Conservation (phyloP, 495 filamentous ascomycete species). For the Penicillium coprophilum region DNA sequence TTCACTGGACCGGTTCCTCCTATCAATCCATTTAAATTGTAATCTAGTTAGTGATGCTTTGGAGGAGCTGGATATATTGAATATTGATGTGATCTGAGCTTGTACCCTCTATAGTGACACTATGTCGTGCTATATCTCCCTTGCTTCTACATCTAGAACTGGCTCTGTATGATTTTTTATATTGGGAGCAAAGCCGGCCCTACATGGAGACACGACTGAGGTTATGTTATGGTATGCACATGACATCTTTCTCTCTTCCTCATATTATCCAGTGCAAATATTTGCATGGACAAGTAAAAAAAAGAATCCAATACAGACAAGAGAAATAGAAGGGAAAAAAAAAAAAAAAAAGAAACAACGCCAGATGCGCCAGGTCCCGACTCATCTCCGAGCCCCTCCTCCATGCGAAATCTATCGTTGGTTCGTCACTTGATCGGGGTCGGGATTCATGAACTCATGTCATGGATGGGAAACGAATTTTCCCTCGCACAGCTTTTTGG, state of each 20-base stretch:
- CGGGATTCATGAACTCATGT: conserved; percentile 38
- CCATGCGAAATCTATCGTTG: conserved; percentile 36
- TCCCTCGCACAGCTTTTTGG: conserved; percentile 17
- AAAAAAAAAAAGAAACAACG: conserved; percentile 25
- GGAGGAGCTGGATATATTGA: too few relatives aligned
- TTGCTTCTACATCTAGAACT: background rate
- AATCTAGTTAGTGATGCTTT: too few relatives aligned
- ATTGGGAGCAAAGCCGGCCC: conserved; percentile 8
- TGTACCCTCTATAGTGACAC: background rate
- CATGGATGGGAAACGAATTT: conserved; percentile 10
- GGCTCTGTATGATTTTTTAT: conserved; percentile 10
- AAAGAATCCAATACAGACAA: conserved; percentile 27
- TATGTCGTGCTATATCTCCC: background rate
- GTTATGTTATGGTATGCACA: conserved; percentile 14
- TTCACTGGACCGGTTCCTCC: too few relatives aligned
- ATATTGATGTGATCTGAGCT: background rate
- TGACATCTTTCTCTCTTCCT: conserved; percentile 11
- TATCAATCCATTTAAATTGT: too few relatives aligned
- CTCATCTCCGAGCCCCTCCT: conserved; percentile 33
- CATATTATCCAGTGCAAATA: conserved; percentile 7
- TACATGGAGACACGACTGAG: conserved; percentile 1
- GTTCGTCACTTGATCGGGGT: conserved; percentile 23
- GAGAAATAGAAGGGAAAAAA: conserved; percentile 10
- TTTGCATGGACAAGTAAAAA: conserved; percentile 16
- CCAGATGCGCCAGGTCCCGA: conserved; percentile 37